Base-by-base conservation (phyloP, 257 asterid genomes). In the Parsonsia alboflavescens region DNA sequence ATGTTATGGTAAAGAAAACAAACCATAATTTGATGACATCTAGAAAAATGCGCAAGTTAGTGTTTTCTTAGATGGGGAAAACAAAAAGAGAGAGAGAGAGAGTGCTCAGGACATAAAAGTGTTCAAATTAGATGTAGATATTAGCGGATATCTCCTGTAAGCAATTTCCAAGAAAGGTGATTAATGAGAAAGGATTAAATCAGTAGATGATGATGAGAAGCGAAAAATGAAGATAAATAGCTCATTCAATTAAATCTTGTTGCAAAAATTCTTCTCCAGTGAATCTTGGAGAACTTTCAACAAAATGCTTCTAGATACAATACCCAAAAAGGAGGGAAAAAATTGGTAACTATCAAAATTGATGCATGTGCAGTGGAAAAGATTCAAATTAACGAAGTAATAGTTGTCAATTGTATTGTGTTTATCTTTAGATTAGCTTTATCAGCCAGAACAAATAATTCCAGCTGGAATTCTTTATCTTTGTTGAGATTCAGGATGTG, bases 381-480 rank as follows among this genome's bases (percentile, higher is more conserved):
- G 4, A 28, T 30, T 48, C 28, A 12, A 42, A 10, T 57, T 5
- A 24, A 24, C 3, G 36, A 21, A 15, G 22, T 56, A 2, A 42
- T 42, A 52, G 13, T 26, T 22, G 6, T 57, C 21, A 26, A 59
- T 58, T 58, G 19, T 10, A 58, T 11, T 2, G 7, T 16, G 10
- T 64, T 39, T 15, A 64, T 64, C 70, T 64, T 64, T 19, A 64
- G 42, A n/a, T 22, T 16, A 4, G 57, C n/a, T 16, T 17, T 17
- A n/a, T 52, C 16, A 52, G 39, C 49, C 36, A 64, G 70, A 39
- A 64, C 7, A 19, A 52, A 17, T 65, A 17, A 28, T 19, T 33
- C 62, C 66, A n/a, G n/a, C n/a, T 57, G 63, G 26, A 46, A 73
- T 57, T 73, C 48, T 33, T 75, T 73, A 78, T 77, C 74, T 76